Evolutionary conservation across 163 green algal species (phyloP), one percentile per base, ranked within the genome.

Genomic region (Chloromonas sp.): DNA sequence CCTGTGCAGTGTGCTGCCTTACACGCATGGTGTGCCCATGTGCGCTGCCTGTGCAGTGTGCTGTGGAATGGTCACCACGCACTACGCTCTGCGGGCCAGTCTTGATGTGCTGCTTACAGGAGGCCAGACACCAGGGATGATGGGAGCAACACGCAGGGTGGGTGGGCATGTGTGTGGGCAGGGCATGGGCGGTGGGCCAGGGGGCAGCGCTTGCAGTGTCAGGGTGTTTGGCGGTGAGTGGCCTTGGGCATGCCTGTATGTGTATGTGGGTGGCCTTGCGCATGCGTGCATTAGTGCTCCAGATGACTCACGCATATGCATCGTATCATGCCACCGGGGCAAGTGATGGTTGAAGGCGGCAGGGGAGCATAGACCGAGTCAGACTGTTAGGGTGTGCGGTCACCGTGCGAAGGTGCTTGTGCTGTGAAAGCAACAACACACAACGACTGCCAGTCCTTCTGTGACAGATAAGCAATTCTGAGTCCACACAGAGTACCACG

Each of bases 51-150:
- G 36, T 36, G 36, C 36, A 36, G 36, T 91, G 3, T 86, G 84
- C 61, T 85, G 87, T 60, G 88, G 88, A 74, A 91, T 91, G 88
- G 88, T 87, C 2, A 91, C 84, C 8, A 91, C 88, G 0, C 85
- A 91, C 36, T 89, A 84, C 62, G 88, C 88, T 2, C 84, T 91
- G 66, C 78, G 86, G 3, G 78, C 84, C 1, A 86, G 66, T 62
- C 62, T 91, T n/a, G 86, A 91, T 60, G 13, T 87, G n/a, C 71
- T 88, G 79, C 61, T 89, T 11, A 74, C 66, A 74, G 5, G 66
- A 74, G 66, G 11, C 66, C 5, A 11, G 66, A 74, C 66, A 74
- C 66, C 66, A 5, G 11, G 5, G 5, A 74, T 5, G 5, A 5
- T 74, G 66, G 5, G 66, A 5, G 66, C 66, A 5, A 11, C 66